Conservation (phyloP, 2,329 filamentous ascomycete species). For the Epichloe brachyelytri region DNA sequence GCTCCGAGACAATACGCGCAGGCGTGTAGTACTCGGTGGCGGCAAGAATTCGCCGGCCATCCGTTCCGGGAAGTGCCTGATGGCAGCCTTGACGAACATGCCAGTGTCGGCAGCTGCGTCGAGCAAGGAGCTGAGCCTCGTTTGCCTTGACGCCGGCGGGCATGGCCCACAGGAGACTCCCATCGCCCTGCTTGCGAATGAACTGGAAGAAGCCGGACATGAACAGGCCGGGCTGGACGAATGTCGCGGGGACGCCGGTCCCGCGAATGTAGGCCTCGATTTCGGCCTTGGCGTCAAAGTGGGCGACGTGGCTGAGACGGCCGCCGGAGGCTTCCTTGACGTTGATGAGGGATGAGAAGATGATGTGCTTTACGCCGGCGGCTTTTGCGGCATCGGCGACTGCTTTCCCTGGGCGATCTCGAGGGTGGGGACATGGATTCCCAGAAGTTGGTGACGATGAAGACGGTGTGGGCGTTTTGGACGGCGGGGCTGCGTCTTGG, state of each 20-base stretch:
- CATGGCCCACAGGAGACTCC: conserved; percentile 16
- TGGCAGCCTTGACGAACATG: conserved; percentile 22
- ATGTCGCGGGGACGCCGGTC: conserved; percentile 34
- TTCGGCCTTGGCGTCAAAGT: conserved; percentile 45
- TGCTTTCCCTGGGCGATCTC: conserved; percentile 29
- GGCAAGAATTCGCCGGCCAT: conserved; percentile 23
- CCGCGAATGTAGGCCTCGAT: conserved; percentile 43
- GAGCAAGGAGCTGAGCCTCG: conserved; percentile 21
- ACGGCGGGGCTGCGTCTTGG: conserved; percentile 23
- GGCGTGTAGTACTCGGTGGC: conserved; percentile 25
- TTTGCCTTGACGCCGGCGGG: conserved; percentile 16
- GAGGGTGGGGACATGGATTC: conserved; percentile 20
- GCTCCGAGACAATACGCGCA: conserved; percentile 19
- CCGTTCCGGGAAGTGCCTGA: conserved; percentile 19
- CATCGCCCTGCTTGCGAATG: conserved; percentile 17
- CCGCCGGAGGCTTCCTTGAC: conserved; percentile 25
- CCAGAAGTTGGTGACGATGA: conserved; percentile 27
- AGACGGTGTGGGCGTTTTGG: conserved; percentile 30
- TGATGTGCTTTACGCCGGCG: conserved; percentile 29
- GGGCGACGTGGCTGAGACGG: conserved; percentile 23
- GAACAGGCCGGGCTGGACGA: conserved; percentile 39
- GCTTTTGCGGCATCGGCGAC: conserved; percentile 32
- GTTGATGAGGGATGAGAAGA: conserved; percentile 33
- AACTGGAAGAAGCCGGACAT: conserved; percentile 34
- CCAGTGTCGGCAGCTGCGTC: conserved; percentile 26